Conservation (phyloP, 2,329 filamentous ascomycete genomes). For the Ceratocystiopsis sp. region DNA sequence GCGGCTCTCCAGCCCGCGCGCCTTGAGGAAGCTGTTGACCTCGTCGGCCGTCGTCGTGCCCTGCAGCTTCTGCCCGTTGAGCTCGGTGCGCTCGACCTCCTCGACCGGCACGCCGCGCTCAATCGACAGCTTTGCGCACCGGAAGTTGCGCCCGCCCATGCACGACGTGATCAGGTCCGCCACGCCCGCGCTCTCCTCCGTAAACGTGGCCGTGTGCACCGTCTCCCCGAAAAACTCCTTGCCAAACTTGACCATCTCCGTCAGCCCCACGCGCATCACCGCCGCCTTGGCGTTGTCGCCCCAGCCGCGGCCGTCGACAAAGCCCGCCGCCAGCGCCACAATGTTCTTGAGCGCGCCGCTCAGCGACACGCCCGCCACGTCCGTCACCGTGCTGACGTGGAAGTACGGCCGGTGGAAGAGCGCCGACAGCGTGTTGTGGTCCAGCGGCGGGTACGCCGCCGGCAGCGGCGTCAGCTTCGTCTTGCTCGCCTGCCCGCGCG, state of each 20-base stretch:
- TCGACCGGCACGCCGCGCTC: constrained; percentile 63
- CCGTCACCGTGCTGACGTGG: constrained; percentile 82
- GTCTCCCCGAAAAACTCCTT: constrained; percentile 81
- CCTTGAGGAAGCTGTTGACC: constrained; percentile 76
- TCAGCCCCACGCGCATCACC: constrained; percentile 85
- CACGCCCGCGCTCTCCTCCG: constrained; percentile 89
- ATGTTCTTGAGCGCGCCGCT: constrained; percentile 95
- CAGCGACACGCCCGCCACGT: constrained; percentile 93
- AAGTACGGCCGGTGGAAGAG: constrained; percentile 96
- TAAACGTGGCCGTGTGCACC: constrained; percentile 72
- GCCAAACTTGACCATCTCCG: constrained; percentile 95
- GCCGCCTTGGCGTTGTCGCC: constrained; percentile 98
- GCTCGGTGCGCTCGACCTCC: constrained; percentile 73
- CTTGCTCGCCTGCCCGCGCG: constrained; percentile 47
- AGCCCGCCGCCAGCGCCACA: constrained; percentile 83
- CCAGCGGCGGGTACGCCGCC: constrained; percentile 66
- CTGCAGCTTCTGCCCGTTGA: constrained; percentile 95
- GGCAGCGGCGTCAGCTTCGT: constrained; percentile 61
- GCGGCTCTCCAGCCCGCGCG: constrained; percentile 57
- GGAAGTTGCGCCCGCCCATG: constrained; percentile 81
- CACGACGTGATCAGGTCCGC: constrained; percentile 93
- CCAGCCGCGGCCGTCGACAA: constrained; percentile 90
- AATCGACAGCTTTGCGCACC: constrained; percentile 77
- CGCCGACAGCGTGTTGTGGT: constrained; percentile 64
- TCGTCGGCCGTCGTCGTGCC: constrained; percentile 84